Base-by-base conservation (phyloP, 495 filamentous ascomycete genomes). In the Lineolata rhizophorae region DNA sequence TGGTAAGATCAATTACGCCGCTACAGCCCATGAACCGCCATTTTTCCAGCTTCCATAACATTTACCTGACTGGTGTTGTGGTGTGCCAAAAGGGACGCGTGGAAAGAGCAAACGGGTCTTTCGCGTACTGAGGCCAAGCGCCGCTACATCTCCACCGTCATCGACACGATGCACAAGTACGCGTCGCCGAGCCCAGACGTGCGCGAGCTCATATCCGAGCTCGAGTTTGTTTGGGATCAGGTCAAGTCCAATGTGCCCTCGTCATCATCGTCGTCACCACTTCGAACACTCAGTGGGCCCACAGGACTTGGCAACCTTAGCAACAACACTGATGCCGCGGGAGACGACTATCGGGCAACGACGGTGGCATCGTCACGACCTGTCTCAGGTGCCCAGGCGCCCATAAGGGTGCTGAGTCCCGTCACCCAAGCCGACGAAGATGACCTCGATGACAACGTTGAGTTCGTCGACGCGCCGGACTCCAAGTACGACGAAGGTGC, bases 141-240 rank as follows among this genome's bases (percentile, higher is more conserved):
- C 37, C 70, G 71, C 25, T 97, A 97, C 47, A 83, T 97, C 52
- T 72, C 76, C 32, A 82, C 78, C 5, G 59, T 97, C 20, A 90
- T 97, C 52, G 72, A 85, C 48, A 94, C 85, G 1, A 95, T 97
- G 87, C 84, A 95, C 51, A 61, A 62, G 40, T 94, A 85, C 49
- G 87, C 87, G 24, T 73, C 67, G 18, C 72, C 70, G 36, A 83
- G 81, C 9, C 64, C 76, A 29, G 82, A 93, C 51, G 81, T 77
- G 2, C 62, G 81, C 26, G 80, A 83, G 50, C 61, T 97, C 5
- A 80, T 95, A 21, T 57, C 70, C n/a, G 90, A 97, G 51, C 65
- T 97, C 12, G 87, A 94, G 54, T 97, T 94, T 45, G 83, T 97
- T 28, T 97, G 87, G 87, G 81, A 93, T 40, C 90, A 95, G 48